Base-by-base conservation (phyloP, 2,329 filamentous ascomycete species). In the Metarhizium rileyi region DNA sequence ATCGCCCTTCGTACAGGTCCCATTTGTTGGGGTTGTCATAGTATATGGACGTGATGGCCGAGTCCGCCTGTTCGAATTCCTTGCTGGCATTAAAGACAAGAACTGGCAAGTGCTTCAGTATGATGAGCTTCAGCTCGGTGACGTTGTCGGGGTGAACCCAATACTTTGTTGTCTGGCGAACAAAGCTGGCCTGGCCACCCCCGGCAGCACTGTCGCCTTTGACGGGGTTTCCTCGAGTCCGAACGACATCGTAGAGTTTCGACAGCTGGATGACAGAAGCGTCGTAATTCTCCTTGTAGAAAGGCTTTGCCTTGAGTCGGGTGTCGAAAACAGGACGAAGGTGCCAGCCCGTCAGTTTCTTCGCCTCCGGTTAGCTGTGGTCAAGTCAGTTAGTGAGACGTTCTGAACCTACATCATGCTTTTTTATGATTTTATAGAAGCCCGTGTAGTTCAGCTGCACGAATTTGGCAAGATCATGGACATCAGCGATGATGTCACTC, bases 391-490 rank as follows among this genome's bases (percentile, higher is more conserved):
- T 5, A 16, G 14, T 10, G 16, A 18, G n/a, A 10, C 23, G 22
- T 46, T 25, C 12, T 5, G 10, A 35, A 55, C 86, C 59, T 69
- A 91, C 87, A 71, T 96, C 93, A 68, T 98, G 93, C 76, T 98
- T 98, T 77, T 98, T 98, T 70, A 98, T 95, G 56, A 98, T 98
- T 76, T 98, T 98, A 74, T 96, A 94, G 66, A 98, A 98, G 5
- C 93, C 93, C 0, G 91, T 97, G 65, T 98, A 98, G 71, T 98
- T 98, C 64, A 98, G 73, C 72, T 96, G 91, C 6, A 95, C 94
- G 66, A 95, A 98, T 71, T 97, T 97, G 67, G 93, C 90, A 52
- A 98, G 77, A 62, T 98, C 93, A 69, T 98, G 91, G 22, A 98
- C 93, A 63, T 98, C 91, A 59, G 93, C 93, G 65, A 98, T 98